These are phyloP conservation scores for Epipyxis sp. DNA, from an alignment of 108 stramenopile genomes.

Conservation along the genomic window DNA sequence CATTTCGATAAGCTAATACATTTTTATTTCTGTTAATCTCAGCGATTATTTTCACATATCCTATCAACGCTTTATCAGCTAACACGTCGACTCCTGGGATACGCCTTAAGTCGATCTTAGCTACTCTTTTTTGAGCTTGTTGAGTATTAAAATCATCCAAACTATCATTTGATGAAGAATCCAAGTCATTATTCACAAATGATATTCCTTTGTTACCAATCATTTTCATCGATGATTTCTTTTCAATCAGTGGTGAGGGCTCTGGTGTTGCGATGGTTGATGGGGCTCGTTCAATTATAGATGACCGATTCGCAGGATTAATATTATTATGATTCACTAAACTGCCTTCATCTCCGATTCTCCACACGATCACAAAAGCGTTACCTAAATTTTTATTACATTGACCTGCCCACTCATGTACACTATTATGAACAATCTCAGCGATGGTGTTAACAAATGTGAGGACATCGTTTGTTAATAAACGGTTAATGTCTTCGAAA, in stretches of 20 bases:
- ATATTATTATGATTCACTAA: background rate
- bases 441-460: conserved; percentile 91
- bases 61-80: conserved; percentile 37
- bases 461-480: conserved; percentile 80
- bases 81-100: conserved; percentile 36
- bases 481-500: conserved; percentile 69
- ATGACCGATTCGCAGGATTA: background rate
- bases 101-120: conserved; percentile 32
- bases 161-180: too few species aligned
- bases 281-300: conserved; percentile 8
- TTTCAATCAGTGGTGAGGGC: background rate
- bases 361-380: conserved; percentile 89
- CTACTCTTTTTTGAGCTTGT: background rate
- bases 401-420: conserved; percentile 77
- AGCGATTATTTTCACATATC: conserved; percentile 39
- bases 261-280: background rate
- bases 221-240: background rate
- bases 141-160: background rate
- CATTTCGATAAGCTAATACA: background rate
- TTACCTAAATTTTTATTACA: conserved; percentile 92
- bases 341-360: conserved; percentile 57
- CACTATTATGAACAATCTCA: conserved; percentile 77
- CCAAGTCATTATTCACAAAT: too few species aligned
- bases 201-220: too few species aligned
- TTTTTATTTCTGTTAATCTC: conserved; percentile 33